Evolutionary conservation across 2,329 filamentous ascomycete genomes (phyloP), one percentile per base, ranked within the genome.

Genomic region (Diaporthe australafricana): DNA sequence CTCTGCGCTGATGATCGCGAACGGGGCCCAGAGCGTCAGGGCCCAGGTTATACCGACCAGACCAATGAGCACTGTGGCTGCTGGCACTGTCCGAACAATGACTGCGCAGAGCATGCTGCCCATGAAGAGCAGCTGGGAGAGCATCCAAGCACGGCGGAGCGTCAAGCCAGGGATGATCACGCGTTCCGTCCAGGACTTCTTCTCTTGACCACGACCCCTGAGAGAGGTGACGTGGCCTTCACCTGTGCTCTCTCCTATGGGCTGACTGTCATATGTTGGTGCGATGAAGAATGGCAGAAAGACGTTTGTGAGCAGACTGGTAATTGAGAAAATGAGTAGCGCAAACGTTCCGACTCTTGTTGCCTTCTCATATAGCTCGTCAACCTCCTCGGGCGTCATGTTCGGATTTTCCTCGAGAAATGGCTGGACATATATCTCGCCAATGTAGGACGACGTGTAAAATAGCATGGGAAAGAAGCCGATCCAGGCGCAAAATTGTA

Each of bases 401-500:
- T 96, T 84, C 0, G 94, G 95, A 76, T 98, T 93, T 66, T 89
- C 85, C 75, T 91, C 87, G 66, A 98, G 91, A 76, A 89, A 93
- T 0, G 94, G 94, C 79, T 98, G 92, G 22, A 94, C 93, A 77
- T 98, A 98, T 70, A 98, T 93, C 79, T 98, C 94, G 74, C 94
- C 95, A 76, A 98, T 93, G 81, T 96, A 98, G 22, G 94, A 97
- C 1, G 95, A 97, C 6, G 94, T 94, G 84, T 98, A 98, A 83
- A 97, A 98, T 3, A 98, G 87, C 81, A 98, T 95, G 1, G 95
- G 95, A 78, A 98, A 98, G 90, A 96, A 98, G 67, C 94, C 96
- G 70, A 98, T 91, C 95, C 95, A 98, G 6, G 94, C 94, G 73
- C 92, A 95, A 76, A 96, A 90, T 79, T 96, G 93, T 0, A 95